Evolutionary conservation across 2,329 filamentous ascomycete genomes (phyloP), one percentile per base, ranked within the genome.

Genomic region (Raffaelea ambrosiae): DNA sequence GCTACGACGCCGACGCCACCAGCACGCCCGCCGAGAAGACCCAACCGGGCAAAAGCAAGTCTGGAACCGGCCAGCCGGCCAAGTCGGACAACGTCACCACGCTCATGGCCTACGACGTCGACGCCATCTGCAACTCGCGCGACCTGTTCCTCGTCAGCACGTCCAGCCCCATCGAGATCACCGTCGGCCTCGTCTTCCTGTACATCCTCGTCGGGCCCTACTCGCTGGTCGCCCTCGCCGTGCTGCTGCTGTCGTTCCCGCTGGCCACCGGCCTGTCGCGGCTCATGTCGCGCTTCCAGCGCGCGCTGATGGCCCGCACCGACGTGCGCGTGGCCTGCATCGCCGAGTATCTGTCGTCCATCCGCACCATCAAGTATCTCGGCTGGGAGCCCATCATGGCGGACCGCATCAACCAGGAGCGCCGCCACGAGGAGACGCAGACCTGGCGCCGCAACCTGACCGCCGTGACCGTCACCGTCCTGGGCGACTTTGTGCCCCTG

Each of bases 351-450:
- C 65, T 81, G 22, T 63, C 69, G 22, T 78, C 76, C 8, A 79
- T 81, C 48, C 69, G 73, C 11, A 74, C 74, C 16, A 71, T 81
- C 60, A 81, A 81, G 55, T 80, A 79, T 54, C 79, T 81, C 57
- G 73, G 73, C 2, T 81, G 77, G 77, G 77, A 81, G 55, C 66
- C 69, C 18, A 67, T 72, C 29, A 70, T 77, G 51, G 67, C 70
- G 13, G 63, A 70, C n/a, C 71, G 67, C 46, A 71, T 81, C 48
- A 66, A 73, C 26, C 61, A 67, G 5, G 67, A 74, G 11, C 71
- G 77, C 2, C 58, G 62, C 14, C 61, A 66, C 2, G 77, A 81
- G 55, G 76, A 79, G 51, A 70, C 68, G 40, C 68, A 71, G 36
- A 66, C 79, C 20, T 81, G 77, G 77, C 64, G 59, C 8, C 66